Percentiles rank a stretch among this genome's conserved stretches.
Evolutionary conservation across 768 basidiomycete genomes (phyloP).

Genomic region (Panus rudis): DNA sequence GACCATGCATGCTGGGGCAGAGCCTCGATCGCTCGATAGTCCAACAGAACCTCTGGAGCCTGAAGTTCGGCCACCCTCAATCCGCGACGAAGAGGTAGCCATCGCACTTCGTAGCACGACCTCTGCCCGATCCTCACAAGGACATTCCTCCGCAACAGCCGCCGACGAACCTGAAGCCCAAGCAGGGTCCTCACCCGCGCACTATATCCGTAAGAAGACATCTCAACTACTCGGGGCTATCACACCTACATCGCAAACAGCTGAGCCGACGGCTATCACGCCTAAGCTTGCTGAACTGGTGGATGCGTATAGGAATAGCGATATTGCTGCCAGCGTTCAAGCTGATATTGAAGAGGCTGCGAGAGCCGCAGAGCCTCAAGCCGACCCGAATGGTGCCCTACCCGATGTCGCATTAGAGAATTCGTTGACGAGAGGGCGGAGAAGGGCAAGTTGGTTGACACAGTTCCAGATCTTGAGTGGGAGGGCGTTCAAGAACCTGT

Average conservation of each 20-base stretch:
- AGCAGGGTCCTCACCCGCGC: constrained; percentile 34
- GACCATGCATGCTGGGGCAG: constrained; percentile 37
- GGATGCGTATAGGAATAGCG: constrained; percentile 59
- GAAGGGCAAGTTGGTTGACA: constrained; percentile 79
- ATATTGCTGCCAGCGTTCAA: constrained; percentile 54
- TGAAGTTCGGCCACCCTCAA: constrained; percentile 32
- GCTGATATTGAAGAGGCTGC: constrained; percentile 50
- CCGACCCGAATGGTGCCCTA: constrained; percentile 32
- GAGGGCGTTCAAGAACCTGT: constrained; percentile 96
- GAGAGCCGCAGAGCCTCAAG: constrained; percentile 16
- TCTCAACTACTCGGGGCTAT: constrained; percentile 66
- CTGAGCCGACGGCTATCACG: constrained; percentile 32
- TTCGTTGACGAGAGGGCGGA: constrained; percentile 57
- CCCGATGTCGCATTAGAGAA: constrained; percentile 69
- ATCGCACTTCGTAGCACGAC: constrained; percentile 18
- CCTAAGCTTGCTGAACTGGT: constrained; percentile 69
- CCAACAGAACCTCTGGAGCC: constrained; percentile 22
- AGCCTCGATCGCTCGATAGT: constrained; percentile 26
- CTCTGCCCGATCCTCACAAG: constrained; percentile 3
- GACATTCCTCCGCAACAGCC: constrained; percentile 25
- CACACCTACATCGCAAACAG: constrained; percentile 25
- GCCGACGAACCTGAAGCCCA: constrained; percentile 48
- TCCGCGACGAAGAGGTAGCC: constrained; percentile 68
- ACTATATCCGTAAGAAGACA: constrained; percentile 62
- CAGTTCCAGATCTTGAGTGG: constrained; percentile 95